Evolutionary conservation across 371 early-diverging fungal species (phyloP), one percentile per base, ranked within the genome.

Genomic region (Syncephalastrum racemosum): DNA sequence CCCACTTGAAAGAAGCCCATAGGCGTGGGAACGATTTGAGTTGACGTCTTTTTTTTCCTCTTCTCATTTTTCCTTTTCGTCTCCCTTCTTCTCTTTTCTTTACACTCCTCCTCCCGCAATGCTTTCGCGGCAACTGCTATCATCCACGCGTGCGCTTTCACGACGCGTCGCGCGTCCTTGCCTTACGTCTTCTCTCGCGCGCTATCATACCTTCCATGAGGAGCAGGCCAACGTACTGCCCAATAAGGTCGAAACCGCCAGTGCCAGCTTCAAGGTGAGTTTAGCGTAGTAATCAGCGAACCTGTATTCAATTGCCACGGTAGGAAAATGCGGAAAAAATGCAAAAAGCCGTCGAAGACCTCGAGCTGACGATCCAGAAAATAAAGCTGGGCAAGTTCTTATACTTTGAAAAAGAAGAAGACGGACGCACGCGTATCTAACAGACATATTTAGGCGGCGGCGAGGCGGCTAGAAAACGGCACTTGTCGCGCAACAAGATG

Each of bases 401-500:
- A 27, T 4, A 0, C 2, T 18, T n/a, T 22, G 10, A 24, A 41
- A 15, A 24, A 41, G 6, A 57, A 51, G 46, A 46, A 53, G 19
- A 40, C 23, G 25, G 22, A 42, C 16, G 31, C 42, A 46, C 45
- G 23, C 1, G 14, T 40, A 19, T 31, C 27, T 45, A 25, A 42
- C 8, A 20, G 12, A 19, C 41, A 25, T 20, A 56, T n/a, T n/a
- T 15, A 88, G 98, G 99, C 53, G 99, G 99, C 59, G 95, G 95
- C 46, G 90, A 89, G 61, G 85, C 73, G 18, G 93, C 98, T 16
- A 81, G 97, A 46, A 81, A 91, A 58, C 84, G 95, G 55, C 99
- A 98, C 73, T 64, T 95, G 27, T 73, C 80, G 13, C 83, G 96
- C 45, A 89, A 90, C 53, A 98, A 98, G 83, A 79, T 98, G 67